phyloP scores from a whole-genome alignment of 257 asterid species.

The Fraxinus anomala region DNA sequence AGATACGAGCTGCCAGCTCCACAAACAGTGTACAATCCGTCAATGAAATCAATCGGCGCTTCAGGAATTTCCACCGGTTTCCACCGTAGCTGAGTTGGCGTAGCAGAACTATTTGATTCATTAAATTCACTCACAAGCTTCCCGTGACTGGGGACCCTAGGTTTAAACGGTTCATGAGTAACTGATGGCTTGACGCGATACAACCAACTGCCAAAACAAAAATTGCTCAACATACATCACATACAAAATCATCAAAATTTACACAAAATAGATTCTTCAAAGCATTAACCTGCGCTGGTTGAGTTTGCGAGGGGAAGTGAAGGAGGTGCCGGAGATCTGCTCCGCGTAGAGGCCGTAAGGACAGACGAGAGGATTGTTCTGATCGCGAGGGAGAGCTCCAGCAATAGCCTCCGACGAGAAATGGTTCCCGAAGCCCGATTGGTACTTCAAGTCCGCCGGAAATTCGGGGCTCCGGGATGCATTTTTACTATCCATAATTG shows the following conservation, averaged over 20 bases:
- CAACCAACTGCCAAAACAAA: conserved; percentile 65
- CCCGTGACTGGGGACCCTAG: conserved; percentile 67
- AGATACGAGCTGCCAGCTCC: conserved; percentile 98
- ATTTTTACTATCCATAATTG: conserved; percentile 35
- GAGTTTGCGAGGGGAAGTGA: conserved; percentile 92
- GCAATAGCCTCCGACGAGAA: conserved; percentile 83
- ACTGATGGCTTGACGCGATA: conserved; percentile 94
- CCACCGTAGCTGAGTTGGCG: conserved; percentile 97
- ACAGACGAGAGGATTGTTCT: conserved; percentile 83
- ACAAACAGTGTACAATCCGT: conserved; percentile 83
- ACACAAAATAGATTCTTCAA: background rate
- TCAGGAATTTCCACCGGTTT: conserved; percentile 72
- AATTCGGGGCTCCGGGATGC: conserved; percentile 28
- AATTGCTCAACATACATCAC: background rate
- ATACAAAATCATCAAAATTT: background rate
- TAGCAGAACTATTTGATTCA: conserved; percentile 70
- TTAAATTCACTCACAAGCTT: conserved; percentile 88
- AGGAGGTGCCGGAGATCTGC: conserved; percentile 95
- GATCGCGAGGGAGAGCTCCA: conserved; percentile 82
- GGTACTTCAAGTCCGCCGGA: conserved; percentile 55
- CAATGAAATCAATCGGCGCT: conserved; percentile 71
- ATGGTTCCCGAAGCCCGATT: conserved; percentile 82
- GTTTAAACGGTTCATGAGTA: conserved; percentile 89
- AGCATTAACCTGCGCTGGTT: conserved; percentile 69
- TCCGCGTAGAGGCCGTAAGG: conserved; percentile 94